phyloP scores from a whole-genome alignment of 345 rosid genomes.

The Salix exigua region DNA sequence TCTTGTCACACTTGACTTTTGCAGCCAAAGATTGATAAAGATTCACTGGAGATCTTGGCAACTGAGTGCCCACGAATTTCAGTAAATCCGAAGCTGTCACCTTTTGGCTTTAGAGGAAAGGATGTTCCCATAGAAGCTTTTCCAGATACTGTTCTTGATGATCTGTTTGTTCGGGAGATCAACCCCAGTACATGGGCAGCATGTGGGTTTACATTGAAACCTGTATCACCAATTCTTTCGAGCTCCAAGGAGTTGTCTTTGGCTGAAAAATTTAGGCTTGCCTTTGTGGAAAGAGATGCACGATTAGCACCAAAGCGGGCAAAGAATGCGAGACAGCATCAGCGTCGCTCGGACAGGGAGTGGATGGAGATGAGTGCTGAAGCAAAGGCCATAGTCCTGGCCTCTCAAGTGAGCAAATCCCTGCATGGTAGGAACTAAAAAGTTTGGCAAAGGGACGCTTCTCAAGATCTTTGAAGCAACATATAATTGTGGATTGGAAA shows the following conservation, averaged over 20 bases:
- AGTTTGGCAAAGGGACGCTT: background rate
- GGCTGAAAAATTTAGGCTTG: conserved; percentile 87
- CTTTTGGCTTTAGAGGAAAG: conserved; percentile 43
- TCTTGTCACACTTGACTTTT: background rate
- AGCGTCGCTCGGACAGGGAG: conserved; percentile 76
- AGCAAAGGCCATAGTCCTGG: conserved; percentile 63
- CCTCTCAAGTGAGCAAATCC: conserved; percentile 53
- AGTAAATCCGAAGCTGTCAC: conserved; percentile 76
- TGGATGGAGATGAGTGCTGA: conserved; percentile 50
- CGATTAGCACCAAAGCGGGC: conserved; percentile 90
- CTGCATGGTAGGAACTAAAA: conserved; percentile 38
- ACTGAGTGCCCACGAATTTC: conserved; percentile 70
- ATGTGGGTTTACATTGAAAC: conserved; percentile 29
- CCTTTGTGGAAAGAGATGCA: conserved; percentile 70
- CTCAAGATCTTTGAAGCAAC: too few species aligned
- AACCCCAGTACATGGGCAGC: conserved; percentile 62
- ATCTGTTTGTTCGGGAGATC: conserved; percentile 50
- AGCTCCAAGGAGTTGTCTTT: conserved; percentile 50
- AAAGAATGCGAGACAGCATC: conserved; percentile 78
- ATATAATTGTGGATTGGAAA: too few species aligned
- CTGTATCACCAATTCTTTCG: conserved; percentile 19
- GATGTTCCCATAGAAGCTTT: conserved; percentile 62
- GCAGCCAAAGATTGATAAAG: conserved; percentile 73
- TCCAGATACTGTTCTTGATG: conserved; percentile 53
- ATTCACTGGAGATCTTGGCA: conserved; percentile 50